These are phyloP conservation scores for Primulina eburnea DNA, from an alignment of 257 asterid genomes.

Conservation along the genomic window DNA sequence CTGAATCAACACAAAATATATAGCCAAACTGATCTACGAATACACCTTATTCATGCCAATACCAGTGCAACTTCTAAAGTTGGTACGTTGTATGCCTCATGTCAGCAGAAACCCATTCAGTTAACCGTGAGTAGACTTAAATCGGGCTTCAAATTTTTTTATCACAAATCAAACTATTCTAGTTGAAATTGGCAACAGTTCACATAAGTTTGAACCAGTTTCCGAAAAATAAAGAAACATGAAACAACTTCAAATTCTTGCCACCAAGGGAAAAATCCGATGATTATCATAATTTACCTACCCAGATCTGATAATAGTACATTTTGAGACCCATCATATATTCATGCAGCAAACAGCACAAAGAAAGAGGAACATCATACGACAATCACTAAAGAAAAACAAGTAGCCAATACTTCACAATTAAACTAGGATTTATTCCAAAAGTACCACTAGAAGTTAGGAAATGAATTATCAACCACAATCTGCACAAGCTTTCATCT, in stretches of 20 bases:
- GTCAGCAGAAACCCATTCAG: neutral
- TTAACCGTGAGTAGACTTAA: neutral
- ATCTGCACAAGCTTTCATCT: neutral
- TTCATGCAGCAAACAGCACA: slow-evolving; percentile 1
- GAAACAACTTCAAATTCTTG: slow-evolving; percentile 1
- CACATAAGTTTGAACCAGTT: slow-evolving; percentile 3
- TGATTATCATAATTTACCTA: neutral
- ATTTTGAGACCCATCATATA: neutral
- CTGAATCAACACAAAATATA: neutral
- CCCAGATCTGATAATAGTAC: neutral
- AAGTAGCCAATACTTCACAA: neutral
- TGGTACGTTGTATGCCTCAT: neutral
- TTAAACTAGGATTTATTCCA: neutral
- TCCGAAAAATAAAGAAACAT: neutral
- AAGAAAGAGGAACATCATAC: neutral
- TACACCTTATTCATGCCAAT: neutral
- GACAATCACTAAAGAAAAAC: slow-evolving; percentile 1
- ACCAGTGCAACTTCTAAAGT: neutral
- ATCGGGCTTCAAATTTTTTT: neutral
- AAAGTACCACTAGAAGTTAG: neutral
- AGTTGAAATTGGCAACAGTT: neutral
- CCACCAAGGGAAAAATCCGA: neutral
- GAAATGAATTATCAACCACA: neutral
- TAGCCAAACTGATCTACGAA: neutral
- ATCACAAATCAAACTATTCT: neutral